Conservation (phyloP, 345 rosid species). For the Brassica incana region DNA sequence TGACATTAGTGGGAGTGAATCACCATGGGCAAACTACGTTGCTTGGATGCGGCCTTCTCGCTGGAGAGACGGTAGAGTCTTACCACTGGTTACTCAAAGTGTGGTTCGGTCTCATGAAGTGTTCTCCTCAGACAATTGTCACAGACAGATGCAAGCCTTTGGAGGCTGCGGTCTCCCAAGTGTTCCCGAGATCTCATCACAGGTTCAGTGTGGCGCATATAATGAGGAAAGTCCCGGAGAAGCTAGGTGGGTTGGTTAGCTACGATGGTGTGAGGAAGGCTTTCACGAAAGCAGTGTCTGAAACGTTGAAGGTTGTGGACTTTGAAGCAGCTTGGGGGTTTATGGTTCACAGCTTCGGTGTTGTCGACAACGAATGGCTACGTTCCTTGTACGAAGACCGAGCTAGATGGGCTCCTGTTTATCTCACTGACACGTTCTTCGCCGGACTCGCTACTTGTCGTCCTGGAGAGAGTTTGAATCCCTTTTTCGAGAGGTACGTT, state of each 20-base stretch:
- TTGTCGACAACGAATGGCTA: slow-evolving; percentile 66
- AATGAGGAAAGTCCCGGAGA: slow-evolving; percentile 55
- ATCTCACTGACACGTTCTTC: slow-evolving; percentile 66
- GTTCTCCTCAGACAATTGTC: slow-evolving; percentile 64
- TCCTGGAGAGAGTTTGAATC: slow-evolving; percentile 51
- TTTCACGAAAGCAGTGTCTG: slow-evolving; percentile 49
- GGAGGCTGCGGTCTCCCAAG: slow-evolving; percentile 53
- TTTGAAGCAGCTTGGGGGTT: slow-evolving; percentile 74
- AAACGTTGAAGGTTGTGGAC: slow-evolving; percentile 63
- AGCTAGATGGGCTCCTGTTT: slow-evolving; percentile 78
- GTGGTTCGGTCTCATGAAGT: slow-evolving; percentile 46
- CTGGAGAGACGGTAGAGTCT: slow-evolving; percentile 59
- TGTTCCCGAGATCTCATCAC: slow-evolving; percentile 62
- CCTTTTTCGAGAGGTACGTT: slow-evolving; percentile 65
- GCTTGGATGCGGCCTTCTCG: slow-evolving; percentile 70
- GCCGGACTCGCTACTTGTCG: slow-evolving; percentile 62
- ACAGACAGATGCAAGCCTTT: slow-evolving; percentile 62
- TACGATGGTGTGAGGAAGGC: slow-evolving; percentile 58
- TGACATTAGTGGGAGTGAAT: slow-evolving; percentile 62
- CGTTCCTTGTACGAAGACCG: slow-evolving; percentile 70
- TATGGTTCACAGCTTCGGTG: slow-evolving; percentile 59
- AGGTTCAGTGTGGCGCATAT: slow-evolving; percentile 51
- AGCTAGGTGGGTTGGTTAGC: slow-evolving; percentile 52
- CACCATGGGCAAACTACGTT: slow-evolving; percentile 63
- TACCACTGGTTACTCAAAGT: slow-evolving; percentile 65